Evolutionary conservation across 2,329 filamentous ascomycete genomes (phyloP).

Genomic region (Thermothelomyces thermophilus): DNA sequence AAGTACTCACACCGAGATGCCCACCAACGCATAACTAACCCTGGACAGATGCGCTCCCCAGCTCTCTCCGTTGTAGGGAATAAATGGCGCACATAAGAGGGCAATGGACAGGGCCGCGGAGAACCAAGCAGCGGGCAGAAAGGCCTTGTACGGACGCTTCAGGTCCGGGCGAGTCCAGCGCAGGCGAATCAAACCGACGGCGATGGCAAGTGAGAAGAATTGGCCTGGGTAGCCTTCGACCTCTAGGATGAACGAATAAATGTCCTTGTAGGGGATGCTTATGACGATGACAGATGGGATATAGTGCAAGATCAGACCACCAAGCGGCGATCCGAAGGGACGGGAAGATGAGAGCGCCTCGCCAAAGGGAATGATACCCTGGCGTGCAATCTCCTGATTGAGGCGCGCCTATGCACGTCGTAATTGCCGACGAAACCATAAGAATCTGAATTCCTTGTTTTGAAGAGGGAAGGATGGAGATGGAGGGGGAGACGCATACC

Average conservation of each 20-base stretch:
- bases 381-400: conserved; percentile 66
- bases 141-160: conserved; percentile 58
- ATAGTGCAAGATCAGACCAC: conserved; percentile 62
- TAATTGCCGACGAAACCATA: neutral
- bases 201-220: conserved; percentile 51
- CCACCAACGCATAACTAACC: conserved; percentile 48
- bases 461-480: neutral
- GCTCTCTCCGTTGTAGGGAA: conserved; percentile 46
- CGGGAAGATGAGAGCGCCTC: conserved; percentile 54
- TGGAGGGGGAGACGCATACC: conserved; percentile 37
- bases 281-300: conserved; percentile 63
- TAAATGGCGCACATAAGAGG: conserved; percentile 55
- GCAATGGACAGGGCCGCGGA: conserved; percentile 47
- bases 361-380: conserved; percentile 63
- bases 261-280: conserved; percentile 53
- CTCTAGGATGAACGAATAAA: conserved; percentile 68
- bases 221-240: conserved; percentile 63
- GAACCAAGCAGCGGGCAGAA: conserved; percentile 52
- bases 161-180: conserved; percentile 53
- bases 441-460: neutral
- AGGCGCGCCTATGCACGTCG: conserved; percentile 48
- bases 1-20: conserved; percentile 44
- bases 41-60: conserved; percentile 41
- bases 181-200: conserved; percentile 53
- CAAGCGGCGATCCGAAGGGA: conserved; percentile 61